These are phyloP conservation scores for Apophysomyces elegans DNA, from an alignment of 371 early-diverging fungal genomes.

Conservation along the genomic window DNA sequence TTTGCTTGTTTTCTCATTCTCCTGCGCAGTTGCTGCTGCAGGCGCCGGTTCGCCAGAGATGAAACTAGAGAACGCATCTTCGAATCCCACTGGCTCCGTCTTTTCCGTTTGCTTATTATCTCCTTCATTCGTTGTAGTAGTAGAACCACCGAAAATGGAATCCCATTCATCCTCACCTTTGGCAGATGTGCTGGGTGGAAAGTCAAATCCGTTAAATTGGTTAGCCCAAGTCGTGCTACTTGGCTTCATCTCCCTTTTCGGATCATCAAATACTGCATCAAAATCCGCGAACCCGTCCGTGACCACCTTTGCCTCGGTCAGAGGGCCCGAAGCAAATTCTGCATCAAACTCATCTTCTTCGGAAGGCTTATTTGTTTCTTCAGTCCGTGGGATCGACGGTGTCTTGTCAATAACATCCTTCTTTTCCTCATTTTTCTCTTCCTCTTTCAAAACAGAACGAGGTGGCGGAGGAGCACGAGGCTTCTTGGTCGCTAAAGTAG, in stretches of 20 bases:
- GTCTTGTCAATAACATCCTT: constrained; percentile 37
- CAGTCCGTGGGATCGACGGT: constrained; percentile 24
- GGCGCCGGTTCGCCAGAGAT: background rate
- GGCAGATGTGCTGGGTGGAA: constrained; percentile 17
- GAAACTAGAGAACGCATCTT: constrained; percentile 39
- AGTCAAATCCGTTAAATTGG: constrained; percentile 41
- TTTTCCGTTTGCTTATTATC: constrained; percentile 8
- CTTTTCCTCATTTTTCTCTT: constrained; percentile 24
- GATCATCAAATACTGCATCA: constrained; percentile 49
- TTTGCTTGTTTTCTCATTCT: background rate
- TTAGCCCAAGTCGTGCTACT: constrained; percentile 33
- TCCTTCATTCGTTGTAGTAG: constrained; percentile 12
- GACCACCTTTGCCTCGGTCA: constrained; percentile 41
- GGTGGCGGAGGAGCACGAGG: constrained; percentile 32
- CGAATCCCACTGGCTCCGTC: constrained; percentile 29
- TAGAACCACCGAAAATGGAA: constrained; percentile 44
- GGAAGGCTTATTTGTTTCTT: constrained; percentile 11
- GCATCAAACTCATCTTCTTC: constrained; percentile 42
- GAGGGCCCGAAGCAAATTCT: constrained; percentile 36
- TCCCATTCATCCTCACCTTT: constrained; percentile 44
- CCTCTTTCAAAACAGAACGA: constrained; percentile 18
- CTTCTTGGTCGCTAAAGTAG: constrained; percentile 22
- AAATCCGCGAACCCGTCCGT: constrained; percentile 37
- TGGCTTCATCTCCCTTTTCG: constrained; percentile 6
- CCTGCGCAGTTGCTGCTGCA: background rate